Conservation (phyloP, 1,284 basidiomycete species). For the Papiliotrema nemorosa region DNA sequence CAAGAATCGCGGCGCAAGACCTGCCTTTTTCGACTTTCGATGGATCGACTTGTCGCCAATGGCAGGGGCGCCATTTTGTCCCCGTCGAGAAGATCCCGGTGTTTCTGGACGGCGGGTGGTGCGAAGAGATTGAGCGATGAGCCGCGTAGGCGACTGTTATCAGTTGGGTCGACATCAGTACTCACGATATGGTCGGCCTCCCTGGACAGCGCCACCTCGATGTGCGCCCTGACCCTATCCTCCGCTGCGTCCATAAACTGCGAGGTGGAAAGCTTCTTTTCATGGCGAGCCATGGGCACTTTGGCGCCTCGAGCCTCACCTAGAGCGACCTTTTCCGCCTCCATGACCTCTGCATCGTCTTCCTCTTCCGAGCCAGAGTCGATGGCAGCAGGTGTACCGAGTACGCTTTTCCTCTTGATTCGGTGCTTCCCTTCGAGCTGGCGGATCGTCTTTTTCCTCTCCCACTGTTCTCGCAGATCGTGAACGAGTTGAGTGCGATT, state of each 20-base stretch:
- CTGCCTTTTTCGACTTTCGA: slow-evolving; percentile 29
- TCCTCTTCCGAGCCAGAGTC: slow-evolving; percentile 45
- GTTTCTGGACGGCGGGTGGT: slow-evolving; percentile 28
- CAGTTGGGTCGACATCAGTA: not conserved
- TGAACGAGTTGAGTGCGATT: slow-evolving; percentile 77
- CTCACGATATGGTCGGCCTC: slow-evolving; percentile 57
- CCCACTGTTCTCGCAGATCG: slow-evolving; percentile 67
- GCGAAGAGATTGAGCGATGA: slow-evolving; percentile 13
- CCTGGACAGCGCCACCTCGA: slow-evolving; percentile 72
- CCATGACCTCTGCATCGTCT: slow-evolving; percentile 50
- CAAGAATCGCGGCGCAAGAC: slow-evolving; percentile 42
- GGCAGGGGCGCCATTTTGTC: slow-evolving; percentile 28
- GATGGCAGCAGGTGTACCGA: slow-evolving; percentile 7
- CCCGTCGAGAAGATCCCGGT: slow-evolving; percentile 13
- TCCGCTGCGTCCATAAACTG: slow-evolving; percentile 92
- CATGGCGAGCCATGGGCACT: slow-evolving; percentile 5
- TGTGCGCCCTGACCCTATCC: slow-evolving; percentile 74
- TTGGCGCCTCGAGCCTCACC: slow-evolving; percentile 18
- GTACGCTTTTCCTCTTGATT: slow-evolving; percentile 37
- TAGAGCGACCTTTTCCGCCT: slow-evolving; percentile 40
- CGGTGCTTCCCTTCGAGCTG: slow-evolving; percentile 66
- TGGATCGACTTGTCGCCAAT: slow-evolving; percentile 43
- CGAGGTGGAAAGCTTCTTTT: slow-evolving; percentile 55
- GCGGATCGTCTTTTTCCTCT: slow-evolving; percentile 77
- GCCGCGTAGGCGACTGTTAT: slow-evolving; percentile 21